A percentile compares a stretch with the other conserved stretches of the same genome.
These are phyloP conservation scores for Malassezia japonica DNA, from an alignment of 1,284 basidiomycete species.

Conservation along the genomic window DNA sequence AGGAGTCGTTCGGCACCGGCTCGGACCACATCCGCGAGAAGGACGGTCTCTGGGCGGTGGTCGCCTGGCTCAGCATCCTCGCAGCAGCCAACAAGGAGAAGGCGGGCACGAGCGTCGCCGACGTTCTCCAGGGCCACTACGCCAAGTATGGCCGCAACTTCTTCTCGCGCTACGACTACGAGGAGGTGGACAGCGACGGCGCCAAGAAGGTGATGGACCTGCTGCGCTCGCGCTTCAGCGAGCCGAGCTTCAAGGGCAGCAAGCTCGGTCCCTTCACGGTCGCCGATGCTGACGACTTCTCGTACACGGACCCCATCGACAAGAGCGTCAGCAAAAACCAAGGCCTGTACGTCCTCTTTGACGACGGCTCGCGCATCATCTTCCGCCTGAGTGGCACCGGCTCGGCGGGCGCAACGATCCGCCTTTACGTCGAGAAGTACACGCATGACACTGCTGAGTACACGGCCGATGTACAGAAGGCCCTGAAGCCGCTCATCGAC, in stretches of 20 bases:
- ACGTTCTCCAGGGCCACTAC: conserved; percentile 70
- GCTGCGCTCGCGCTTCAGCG: conserved; percentile 64
- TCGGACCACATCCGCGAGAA: conserved; percentile 99
- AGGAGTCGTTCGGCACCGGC: conserved; percentile 98
- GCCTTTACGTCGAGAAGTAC: conserved; percentile 60
- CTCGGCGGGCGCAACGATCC: conserved; percentile 75
- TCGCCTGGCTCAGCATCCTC: conserved; percentile 91
- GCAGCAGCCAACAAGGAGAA: conserved; percentile 75
- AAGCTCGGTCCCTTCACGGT: conserved; percentile 63
- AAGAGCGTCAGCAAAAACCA: conserved; percentile 86
- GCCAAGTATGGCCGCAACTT: conserved; percentile 88
- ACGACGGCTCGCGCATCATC: conserved; percentile 83
- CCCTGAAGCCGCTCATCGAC: conserved; percentile 87
- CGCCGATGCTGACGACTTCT: conserved; percentile 71
- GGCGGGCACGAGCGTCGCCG: conserved; percentile 35
- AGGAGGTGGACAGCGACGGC: conserved; percentile 84
- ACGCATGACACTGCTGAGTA: conserved; percentile 70
- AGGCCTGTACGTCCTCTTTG: conserved; percentile 83
- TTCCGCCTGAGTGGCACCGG: conserved; percentile 94
- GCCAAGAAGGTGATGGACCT: conserved; percentile 74
- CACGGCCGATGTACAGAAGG: conserved; percentile 67
- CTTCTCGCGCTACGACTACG: conserved; percentile 95
- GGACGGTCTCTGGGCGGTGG: conserved; percentile 93
- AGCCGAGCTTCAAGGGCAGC: conserved; percentile 52
- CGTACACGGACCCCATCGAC: conserved; percentile 96